Evolutionary conservation across 345 rosid species (phyloP), one percentile per base, ranked within the genome.

Genomic region (Melaleuca quinquenervia): DNA sequence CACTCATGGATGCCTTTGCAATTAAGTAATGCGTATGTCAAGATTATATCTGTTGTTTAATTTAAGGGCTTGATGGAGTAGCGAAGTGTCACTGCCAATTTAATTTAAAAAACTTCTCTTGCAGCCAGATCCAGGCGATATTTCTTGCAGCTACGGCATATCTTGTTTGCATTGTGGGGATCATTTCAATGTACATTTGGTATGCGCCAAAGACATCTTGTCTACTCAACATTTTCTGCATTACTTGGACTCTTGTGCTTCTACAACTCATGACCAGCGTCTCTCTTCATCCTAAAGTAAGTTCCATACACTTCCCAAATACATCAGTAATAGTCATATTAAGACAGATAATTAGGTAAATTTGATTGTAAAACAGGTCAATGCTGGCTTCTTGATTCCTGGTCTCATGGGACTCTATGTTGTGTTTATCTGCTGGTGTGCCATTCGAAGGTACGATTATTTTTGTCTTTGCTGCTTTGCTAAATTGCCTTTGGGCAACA

Each of bases 351-450:
- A 53, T 44, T 70, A 32, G 82, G 44, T 84, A 15, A 53, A 32
- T 56, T 84, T 83, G 83, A 41, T 56, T 24, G 50, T 54, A 48
- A 70, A 91, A 90, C 91, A 97, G 99, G 91, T 97, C 41, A 94
- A 95, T 83, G 92, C 91, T 11, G 96, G 98, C 62, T 91, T 92
- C 93, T 91, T 97, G 90, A 88, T 97, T 90, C 97, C 98, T 0
- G 98, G 97, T 85, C 96, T 97, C 85, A 97, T 97, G 99, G 99
- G 99, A 56, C 98, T 97, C 36, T 97, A 97, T 87, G 91, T 95
- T 55, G 94, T 96, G 53, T 97, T 94, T 88, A 92, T 97, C 45
- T 97, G 99, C 89, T 97, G 99, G 99, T 95, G 99, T 82, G 99
- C 98, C 82, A 95, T 96, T 74, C 89, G 99, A 87, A 97, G 99